phyloP scores from a whole-genome alignment of 441 rosid species.

The Arabidopsis hybrid region DNA sequence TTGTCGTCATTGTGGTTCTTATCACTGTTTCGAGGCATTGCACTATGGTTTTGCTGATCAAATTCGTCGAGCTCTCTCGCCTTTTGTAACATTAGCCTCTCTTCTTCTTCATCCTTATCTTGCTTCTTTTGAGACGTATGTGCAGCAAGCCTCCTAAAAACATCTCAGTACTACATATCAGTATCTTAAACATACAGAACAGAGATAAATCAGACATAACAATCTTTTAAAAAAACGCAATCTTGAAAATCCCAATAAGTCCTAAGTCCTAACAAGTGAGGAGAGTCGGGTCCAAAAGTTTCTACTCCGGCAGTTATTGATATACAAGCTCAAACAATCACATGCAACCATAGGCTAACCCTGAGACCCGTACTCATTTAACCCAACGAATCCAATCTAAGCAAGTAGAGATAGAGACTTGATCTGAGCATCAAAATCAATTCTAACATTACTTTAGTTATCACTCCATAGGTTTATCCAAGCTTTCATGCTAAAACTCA shows the following conservation, averaged over 20 bases:
- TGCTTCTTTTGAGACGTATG: constrained; percentile 71
- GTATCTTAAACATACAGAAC: constrained; percentile 10
- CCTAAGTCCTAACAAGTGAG: neutral
- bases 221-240: neutral
- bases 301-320: neutral
- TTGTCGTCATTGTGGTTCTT: constrained; percentile 68
- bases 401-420: too few relatives aligned
- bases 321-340: constrained; percentile 6
- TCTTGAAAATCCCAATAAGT: neutral
- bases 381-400: neutral
- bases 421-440: neutral
- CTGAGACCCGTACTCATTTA: neutral
- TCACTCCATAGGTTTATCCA: neutral
- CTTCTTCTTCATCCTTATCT: constrained; percentile 83
- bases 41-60: constrained; percentile 93
- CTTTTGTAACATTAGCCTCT: constrained; percentile 61
- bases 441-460: neutral
- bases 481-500: neutral
- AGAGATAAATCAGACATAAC: neutral
- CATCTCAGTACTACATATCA: constrained; percentile 16
- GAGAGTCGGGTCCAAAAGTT: neutral
- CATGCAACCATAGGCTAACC: neutral
- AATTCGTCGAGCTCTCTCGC: constrained; percentile 86
- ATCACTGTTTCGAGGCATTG: constrained; percentile 77
- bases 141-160: constrained; percentile 71